A percentile compares a stretch with the other conserved stretches of the same genome.
These are phyloP conservation scores for Cardamine chenopodiifolia DNA, from an alignment of 345 rosid species.

Conservation along the genomic window DNA sequence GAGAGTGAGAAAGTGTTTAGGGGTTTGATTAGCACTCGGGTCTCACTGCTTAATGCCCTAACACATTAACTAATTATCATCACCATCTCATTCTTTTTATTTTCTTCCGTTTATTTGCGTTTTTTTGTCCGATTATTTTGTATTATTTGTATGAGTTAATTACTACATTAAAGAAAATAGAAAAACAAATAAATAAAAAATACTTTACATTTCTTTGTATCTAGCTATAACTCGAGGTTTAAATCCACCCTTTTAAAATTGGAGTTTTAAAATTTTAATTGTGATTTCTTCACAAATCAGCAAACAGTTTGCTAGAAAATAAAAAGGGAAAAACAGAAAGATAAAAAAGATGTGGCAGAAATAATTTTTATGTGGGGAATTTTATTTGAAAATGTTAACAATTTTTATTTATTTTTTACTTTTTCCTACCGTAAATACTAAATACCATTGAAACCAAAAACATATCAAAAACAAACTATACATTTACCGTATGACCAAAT, in stretches of 20 bases:
- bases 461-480: neutral
- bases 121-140: slow-evolving; percentile 32
- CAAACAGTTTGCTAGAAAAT: neutral
- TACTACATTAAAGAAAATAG: slow-evolving; percentile 27
- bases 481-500: neutral
- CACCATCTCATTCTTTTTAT: neutral
- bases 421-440: neutral
- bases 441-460: neutral
- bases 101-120: slow-evolving; percentile 12
- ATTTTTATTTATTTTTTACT: too few species aligned
- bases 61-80: slow-evolving; percentile 29
- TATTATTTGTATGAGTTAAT: slow-evolving; percentile 31
- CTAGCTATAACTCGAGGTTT: neutral
- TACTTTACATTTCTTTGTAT: slow-evolving; percentile 14
- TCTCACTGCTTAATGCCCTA: slow-evolving; percentile 45
- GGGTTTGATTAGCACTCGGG: slow-evolving; percentile 45
- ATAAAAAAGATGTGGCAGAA: neutral
- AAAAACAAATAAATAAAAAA: slow-evolving; percentile 2
- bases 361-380: neutral
- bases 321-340: neutral
- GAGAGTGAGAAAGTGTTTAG: slow-evolving; percentile 47
- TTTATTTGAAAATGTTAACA: neutral
- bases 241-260: neutral
- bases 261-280: neutral
- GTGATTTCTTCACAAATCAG: neutral